These are phyloP conservation scores for Teunomyces tritomae DNA, from an alignment of 805 yeast genomes.

Conservation along the genomic window DNA sequence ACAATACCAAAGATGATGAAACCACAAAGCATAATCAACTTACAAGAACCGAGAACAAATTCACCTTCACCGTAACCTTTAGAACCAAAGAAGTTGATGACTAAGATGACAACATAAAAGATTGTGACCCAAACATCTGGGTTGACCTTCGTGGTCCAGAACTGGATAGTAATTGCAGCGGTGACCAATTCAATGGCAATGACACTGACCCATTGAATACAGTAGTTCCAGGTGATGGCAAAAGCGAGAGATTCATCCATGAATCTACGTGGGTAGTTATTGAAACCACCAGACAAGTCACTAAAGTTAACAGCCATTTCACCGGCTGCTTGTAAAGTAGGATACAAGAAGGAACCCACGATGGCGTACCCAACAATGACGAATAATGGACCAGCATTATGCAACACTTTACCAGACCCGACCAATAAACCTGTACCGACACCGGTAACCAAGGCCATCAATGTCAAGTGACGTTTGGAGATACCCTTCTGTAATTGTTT, in stretches of 20 bases:
- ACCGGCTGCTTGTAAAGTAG: conserved; percentile 42
- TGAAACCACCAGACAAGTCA: conserved; percentile 60
- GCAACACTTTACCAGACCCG: conserved; percentile 36
- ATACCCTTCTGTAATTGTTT: conserved; percentile 27
- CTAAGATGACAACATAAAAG: conserved; percentile 44
- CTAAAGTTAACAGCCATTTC: conserved; percentile 60
- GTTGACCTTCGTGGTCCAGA: conserved; percentile 52
- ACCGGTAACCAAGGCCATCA: conserved; percentile 37
- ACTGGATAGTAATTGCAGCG: conserved; percentile 58
- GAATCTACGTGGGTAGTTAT: conserved; percentile 52
- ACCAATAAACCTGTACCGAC: conserved; percentile 44
- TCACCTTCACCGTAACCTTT: conserved; percentile 48
- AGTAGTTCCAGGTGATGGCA: conserved; percentile 62
- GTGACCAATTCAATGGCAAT: conserved; percentile 65
- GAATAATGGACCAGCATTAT: conserved; percentile 37
- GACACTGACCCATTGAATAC: conserved; percentile 61
- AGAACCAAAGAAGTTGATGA: conserved; percentile 46
- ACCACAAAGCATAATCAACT: conserved; percentile 37
- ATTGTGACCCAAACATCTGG: conserved; percentile 58
- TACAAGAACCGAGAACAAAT: conserved; percentile 36
- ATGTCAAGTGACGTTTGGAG: conserved; percentile 40
- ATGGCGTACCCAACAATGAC: conserved; percentile 32
- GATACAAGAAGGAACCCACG: conserved; percentile 34
- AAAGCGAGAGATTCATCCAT: conserved; percentile 58
- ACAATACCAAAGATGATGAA: conserved; percentile 41